phyloP scores from a whole-genome alignment of 164 flowering plant genomes.

The Tetrastigma voinierianum region DNA sequence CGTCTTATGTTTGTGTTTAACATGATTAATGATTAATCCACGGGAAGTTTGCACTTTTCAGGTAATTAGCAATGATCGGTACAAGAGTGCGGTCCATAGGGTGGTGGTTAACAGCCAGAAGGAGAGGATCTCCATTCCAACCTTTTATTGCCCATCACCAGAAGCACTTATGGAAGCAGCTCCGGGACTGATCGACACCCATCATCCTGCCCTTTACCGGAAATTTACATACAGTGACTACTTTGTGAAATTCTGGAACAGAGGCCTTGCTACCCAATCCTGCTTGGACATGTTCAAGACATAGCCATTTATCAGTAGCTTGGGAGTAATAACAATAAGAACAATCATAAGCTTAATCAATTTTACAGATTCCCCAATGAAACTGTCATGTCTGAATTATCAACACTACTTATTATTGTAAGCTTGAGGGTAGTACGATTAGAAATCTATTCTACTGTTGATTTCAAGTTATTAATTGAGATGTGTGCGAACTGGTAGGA shows the following conservation, averaged over 20 bases:
- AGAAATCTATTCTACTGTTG: no score
- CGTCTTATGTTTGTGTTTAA: neutral
- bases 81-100: conserved; percentile 48
- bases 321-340: no score
- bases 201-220: conserved; percentile 28
- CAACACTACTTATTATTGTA: no score
- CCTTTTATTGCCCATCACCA: conserved; percentile 37
- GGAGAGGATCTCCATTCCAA: conserved; percentile 47
- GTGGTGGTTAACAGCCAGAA: conserved; percentile 36
- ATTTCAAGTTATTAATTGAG: no score
- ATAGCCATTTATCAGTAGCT: neutral
- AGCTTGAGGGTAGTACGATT: no score
- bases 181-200: conserved; percentile 12
- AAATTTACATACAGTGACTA: conserved; percentile 32
- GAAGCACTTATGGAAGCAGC: conserved; percentile 39
- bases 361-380: no score
- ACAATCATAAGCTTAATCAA: no score
- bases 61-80: conserved; percentile 39
- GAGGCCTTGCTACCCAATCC: conserved; percentile 24
- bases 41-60: conserved; percentile 5
- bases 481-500: no score
- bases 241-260: conserved; percentile 41
- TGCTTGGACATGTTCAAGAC: conserved; percentile 39
- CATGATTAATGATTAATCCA: no score
- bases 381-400: no score